phyloP scores from a whole-genome alignment of 805 yeast species.

The Sungouiella blattae region DNA sequence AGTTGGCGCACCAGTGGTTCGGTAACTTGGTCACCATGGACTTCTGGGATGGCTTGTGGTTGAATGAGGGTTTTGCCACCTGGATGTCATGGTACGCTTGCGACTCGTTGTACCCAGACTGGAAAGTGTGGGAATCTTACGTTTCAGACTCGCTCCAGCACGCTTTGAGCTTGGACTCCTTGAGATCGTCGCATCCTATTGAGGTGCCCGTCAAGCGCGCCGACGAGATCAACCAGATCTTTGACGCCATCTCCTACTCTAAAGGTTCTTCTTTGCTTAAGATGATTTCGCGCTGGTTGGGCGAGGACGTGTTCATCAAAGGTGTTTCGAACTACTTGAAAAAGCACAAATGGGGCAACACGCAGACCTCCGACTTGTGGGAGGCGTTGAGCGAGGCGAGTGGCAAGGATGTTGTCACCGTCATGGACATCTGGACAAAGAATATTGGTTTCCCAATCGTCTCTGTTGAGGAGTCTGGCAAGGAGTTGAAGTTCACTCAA shows the following conservation, averaged over 20 bases:
- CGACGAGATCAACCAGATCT: conserved; percentile 78
- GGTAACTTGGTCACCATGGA: conserved; percentile 90
- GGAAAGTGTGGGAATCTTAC: conserved; percentile 85
- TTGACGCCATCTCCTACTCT: conserved; percentile 79
- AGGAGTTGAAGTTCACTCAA: conserved; percentile 57
- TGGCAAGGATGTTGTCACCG: conserved; percentile 67
- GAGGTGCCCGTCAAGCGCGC: conserved; percentile 79
- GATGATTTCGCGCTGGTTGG: conserved; percentile 78
- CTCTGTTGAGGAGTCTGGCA: conserved; percentile 47
- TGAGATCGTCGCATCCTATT: conserved; percentile 82
- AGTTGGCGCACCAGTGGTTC: conserved; percentile 90
- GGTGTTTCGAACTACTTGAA: conserved; percentile 78
- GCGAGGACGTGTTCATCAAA: conserved; percentile 70
- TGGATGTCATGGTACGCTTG: conserved; percentile 90
- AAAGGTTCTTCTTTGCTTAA: conserved; percentile 78
- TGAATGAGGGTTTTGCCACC: conserved; percentile 86
- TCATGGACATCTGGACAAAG: conserved; percentile 80
- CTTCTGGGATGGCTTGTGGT: conserved; percentile 90
- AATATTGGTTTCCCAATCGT: conserved; percentile 76
- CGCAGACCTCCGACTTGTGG: conserved; percentile 77
- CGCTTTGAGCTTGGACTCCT: conserved; percentile 71
- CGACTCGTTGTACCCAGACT: conserved; percentile 71
- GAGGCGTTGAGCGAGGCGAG: conserved; percentile 63
- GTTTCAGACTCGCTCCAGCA: conserved; percentile 73
- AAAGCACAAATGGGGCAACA: conserved; percentile 74